These are phyloP conservation scores for Apiospora rasikravindrae DNA, from an alignment of 2,329 filamentous ascomycete genomes.

Conservation along the genomic window DNA sequence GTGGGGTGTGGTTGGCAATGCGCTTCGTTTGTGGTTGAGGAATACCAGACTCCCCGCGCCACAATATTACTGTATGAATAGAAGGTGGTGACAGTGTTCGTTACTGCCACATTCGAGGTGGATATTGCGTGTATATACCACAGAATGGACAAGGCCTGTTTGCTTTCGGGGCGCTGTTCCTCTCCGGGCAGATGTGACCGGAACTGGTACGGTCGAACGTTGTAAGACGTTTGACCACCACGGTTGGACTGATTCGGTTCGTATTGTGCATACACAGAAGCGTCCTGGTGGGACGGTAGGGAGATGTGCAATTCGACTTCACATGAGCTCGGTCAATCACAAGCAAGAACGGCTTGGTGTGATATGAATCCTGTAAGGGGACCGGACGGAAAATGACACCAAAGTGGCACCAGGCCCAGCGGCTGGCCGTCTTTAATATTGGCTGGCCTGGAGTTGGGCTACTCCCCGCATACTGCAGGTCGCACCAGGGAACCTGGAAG, in stretches of 20 bases:
- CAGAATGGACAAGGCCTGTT: background rate
- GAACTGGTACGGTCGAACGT: background rate
- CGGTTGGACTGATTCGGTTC: background rate
- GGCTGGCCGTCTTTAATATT: constrained; percentile 58
- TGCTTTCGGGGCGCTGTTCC: background rate
- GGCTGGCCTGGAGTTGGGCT: constrained; percentile 48
- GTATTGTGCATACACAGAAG: constrained; percentile 14
- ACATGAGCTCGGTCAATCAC: constrained; percentile 35
- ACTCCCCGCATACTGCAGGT: constrained; percentile 47
- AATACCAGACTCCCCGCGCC: constrained; percentile 12
- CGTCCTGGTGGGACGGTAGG: constrained; percentile 31
- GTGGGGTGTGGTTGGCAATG: background rate
- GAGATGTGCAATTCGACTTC: constrained; percentile 26
- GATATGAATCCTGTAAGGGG: constrained; percentile 26
- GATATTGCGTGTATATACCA: constrained; percentile 8
- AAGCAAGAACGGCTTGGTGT: constrained; percentile 31
- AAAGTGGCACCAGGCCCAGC: constrained; percentile 33
- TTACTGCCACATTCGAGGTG: background rate
- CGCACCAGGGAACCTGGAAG: constrained; percentile 32
- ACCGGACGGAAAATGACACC: constrained; percentile 7
- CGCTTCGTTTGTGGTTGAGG: background rate
- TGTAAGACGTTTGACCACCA: constrained; percentile 10
- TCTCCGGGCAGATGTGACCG: background rate
- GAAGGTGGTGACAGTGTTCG: background rate
- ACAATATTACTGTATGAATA: background rate